A percentile compares a stretch with the other conserved stretches of the same genome.
Conservation (phyloP, 2,329 filamentous ascomycete species). For the Colletotrichum cuscutae region DNA sequence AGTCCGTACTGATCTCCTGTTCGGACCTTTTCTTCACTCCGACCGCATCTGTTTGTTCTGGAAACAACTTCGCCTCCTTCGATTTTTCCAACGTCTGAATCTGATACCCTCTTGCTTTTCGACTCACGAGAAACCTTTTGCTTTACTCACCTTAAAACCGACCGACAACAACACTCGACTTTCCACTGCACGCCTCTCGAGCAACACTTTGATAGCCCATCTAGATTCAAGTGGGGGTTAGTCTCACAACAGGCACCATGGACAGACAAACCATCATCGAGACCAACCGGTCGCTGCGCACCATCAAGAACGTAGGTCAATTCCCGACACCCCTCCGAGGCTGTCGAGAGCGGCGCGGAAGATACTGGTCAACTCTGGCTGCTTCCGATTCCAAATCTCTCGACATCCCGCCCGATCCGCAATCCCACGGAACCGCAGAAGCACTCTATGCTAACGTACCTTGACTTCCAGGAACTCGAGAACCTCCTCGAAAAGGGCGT, state of each 20-base stretch:
- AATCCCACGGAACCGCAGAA: constrained; percentile 3
- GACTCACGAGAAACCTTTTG: not conserved
- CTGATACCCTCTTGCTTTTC: not conserved
- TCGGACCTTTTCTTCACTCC: constrained; percentile 12
- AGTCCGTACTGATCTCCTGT: constrained; percentile 28
- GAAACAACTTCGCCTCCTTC: constrained; percentile 28
- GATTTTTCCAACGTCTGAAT: not conserved
- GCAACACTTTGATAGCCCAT: not conserved
- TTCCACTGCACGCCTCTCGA: not conserved
- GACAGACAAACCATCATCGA: constrained; percentile 71
- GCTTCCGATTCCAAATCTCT: constrained; percentile 1
- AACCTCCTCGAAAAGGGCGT: constrained; percentile 85
- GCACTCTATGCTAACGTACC: constrained; percentile 3
- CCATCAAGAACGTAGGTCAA: constrained; percentile 81
- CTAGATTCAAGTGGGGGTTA: constrained; percentile 3
- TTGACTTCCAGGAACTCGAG: constrained; percentile 82
- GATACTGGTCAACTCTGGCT: not conserved
- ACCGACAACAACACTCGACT: not conserved
- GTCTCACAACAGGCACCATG: constrained; percentile 35
- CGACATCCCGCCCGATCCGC: constrained; percentile 8
- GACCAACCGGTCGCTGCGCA: constrained; percentile 86
- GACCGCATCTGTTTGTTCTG: constrained; percentile 26
- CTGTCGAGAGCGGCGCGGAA: not conserved
- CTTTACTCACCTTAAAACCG: not conserved
- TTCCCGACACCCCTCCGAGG: not conserved